phyloP scores from a whole-genome alignment of 2,329 filamentous ascomycete genomes.

The Colletotrichum incanum region DNA sequence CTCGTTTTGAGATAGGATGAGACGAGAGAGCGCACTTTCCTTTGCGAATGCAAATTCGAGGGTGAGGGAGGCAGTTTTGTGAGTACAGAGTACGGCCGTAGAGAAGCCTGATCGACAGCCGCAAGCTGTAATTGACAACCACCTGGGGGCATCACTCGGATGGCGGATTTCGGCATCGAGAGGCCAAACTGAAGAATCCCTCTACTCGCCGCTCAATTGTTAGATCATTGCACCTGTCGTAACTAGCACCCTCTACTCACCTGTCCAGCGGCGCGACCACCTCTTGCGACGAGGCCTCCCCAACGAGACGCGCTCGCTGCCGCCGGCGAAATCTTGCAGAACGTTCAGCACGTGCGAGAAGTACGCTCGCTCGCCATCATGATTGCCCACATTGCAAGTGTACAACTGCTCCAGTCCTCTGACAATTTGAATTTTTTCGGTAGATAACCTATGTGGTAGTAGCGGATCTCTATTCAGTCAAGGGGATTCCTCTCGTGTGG shows the following conservation, averaged over 20 bases:
- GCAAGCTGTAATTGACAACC: neutral
- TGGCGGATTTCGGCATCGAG: neutral
- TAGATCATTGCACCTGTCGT: neutral
- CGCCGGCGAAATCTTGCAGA: neutral
- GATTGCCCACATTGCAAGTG: neutral
- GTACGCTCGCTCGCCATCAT: neutral
- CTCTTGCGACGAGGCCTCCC: neutral
- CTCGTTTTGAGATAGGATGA: neutral
- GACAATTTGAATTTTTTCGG: constrained; percentile 17
- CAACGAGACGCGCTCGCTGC: neutral
- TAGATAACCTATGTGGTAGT: constrained; percentile 19
- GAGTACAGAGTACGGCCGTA: neutral
- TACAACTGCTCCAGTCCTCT: neutral
- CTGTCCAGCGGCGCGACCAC: neutral
- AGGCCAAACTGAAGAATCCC: no score
- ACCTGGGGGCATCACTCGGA: neutral
- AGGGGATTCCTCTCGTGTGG: neutral
- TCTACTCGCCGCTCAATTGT: neutral
- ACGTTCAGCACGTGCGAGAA: neutral
- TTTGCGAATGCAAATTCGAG: neutral
- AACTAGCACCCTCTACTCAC: neutral
- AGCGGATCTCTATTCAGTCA: constrained; percentile 25
- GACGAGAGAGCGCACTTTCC: no score
- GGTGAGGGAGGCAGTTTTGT: neutral
- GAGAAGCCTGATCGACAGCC: neutral